These are phyloP conservation scores for Elaeis oleifera DNA, from an alignment of 202 grass and related monocot species.

Conservation along the genomic window DNA sequence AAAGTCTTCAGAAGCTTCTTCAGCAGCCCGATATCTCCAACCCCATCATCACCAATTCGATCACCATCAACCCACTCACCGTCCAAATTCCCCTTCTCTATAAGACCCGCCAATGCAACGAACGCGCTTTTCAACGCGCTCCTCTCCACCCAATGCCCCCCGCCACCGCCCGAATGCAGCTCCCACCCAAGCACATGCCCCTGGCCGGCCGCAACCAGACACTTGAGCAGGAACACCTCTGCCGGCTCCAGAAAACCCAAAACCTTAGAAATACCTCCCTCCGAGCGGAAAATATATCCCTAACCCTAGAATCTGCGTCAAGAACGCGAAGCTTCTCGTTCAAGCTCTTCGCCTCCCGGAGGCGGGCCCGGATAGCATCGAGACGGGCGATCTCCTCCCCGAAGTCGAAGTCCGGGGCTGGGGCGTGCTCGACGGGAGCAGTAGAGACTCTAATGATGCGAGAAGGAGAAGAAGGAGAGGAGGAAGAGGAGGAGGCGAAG, in stretches of 20 bases:
- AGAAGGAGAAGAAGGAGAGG: constrained; percentile 17
- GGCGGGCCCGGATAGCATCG: constrained; percentile 28
- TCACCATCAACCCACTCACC: constrained; percentile 13
- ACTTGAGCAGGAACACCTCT: constrained; percentile 75
- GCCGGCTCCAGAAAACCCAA: constrained; percentile 26
- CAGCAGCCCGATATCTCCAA: constrained; percentile 36
- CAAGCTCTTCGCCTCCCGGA: constrained; percentile 32
- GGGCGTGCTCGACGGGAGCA: constrained; percentile 33
- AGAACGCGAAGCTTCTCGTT: constrained; percentile 54
- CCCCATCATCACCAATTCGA: constrained; percentile 4
- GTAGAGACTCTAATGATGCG: constrained; percentile 41
- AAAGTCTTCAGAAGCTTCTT: constrained; percentile 61
- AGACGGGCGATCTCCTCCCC: constrained; percentile 52
- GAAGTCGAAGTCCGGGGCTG: constrained; percentile 25
- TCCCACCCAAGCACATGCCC: constrained; percentile 73
- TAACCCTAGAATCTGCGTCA: constrained; percentile 53
- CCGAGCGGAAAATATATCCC: constrained; percentile 37
- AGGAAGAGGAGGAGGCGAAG: constrained; percentile 32
- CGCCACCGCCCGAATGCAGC: constrained; percentile 44
- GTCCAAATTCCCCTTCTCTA: constrained; percentile 65
- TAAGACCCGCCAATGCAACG: constrained; percentile 50
- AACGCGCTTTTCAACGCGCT: constrained; percentile 59
- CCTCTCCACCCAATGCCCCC: constrained; percentile 8
- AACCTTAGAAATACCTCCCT: neutral
- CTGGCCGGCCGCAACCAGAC: constrained; percentile 74